Evolutionary conservation across 1,284 basidiomycete species (phyloP), one percentile per base, ranked within the genome.

Genomic region (Malassezia arunalokei): DNA sequence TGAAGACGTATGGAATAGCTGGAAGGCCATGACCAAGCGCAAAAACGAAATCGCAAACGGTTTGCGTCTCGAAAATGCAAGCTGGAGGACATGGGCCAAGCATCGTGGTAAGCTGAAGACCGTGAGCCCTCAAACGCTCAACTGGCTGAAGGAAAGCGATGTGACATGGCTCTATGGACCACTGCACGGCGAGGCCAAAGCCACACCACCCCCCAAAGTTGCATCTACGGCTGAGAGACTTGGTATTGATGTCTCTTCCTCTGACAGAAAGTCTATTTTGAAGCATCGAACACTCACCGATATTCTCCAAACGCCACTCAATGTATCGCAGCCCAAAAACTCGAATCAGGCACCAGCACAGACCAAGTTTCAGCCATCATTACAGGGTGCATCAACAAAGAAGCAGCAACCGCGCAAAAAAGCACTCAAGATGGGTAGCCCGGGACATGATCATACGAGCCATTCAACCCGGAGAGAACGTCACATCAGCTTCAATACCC

Each of bases 161-260:
- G 92, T 98, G 29, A 98, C 94, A 9, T 98, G 94, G 92, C 80
- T 98, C 2, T 98, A 98, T 69, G 92, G 92, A 0, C 94, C 94
- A 12, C 77, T 98, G 1, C 94, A 98, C 47, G 67, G 69, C 39
- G 64, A 68, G 20, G 60, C 67, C 53, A 87, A 90, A 62, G 78
- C 80, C 3, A 79, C 81, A 6, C 79, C 79, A 1, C 75, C 79
- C 4, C 74, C 78, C 14, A 78, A 76, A 63, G 71, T 76, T 5
- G 74, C 79, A 3, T 76, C 78, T 6, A 74, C 78, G n/a, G 76
- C 76, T 39, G 79, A 80, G 30, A 73, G 78, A 1, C 71, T 80
- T 17, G 77, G 77, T 24, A 76, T 81, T 43, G 66, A 67, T 29
- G 60, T 68, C 24, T 56, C 48, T 5, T 8, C 55, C 40, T 54